Conservation (phyloP, 2,329 filamentous ascomycete species). For the Raffaelea albimanens region DNA sequence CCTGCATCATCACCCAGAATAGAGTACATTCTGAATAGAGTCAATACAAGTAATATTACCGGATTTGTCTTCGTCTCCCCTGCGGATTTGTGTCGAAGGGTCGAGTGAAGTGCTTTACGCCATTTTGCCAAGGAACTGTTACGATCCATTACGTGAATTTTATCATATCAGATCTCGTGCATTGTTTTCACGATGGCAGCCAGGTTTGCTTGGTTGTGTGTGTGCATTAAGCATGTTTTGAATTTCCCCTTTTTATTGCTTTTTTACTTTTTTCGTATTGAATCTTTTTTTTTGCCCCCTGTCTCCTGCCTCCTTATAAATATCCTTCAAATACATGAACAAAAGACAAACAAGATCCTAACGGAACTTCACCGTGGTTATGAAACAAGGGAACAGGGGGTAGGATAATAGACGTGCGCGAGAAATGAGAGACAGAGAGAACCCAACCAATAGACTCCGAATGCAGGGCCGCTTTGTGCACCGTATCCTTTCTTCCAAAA, state of each 20-base stretch:
- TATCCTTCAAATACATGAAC: neutral
- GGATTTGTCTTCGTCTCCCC: too few relatives aligned
- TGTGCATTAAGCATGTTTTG: neutral
- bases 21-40: too few relatives aligned
- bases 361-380: neutral
- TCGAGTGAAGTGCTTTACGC: too few relatives aligned
- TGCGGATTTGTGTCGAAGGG: too few relatives aligned
- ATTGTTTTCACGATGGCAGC: neutral
- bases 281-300: neutral
- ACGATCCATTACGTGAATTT: too few relatives aligned
- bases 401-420: constrained; percentile 13
- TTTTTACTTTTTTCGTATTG: neutral
- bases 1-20: too few relatives aligned
- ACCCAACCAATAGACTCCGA: constrained; percentile 36
- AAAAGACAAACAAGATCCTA: constrained; percentile 1
- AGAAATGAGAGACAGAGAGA: constrained; percentile 1
- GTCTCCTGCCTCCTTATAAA: neutral
- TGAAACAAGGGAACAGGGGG: constrained; percentile 27
- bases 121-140: too few relatives aligned
- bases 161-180: too few relatives aligned
- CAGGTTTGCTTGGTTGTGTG: neutral
- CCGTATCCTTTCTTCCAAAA: neutral
- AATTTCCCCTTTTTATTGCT: neutral
- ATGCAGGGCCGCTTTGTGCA: constrained; percentile 33
- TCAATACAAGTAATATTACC: too few relatives aligned